These are phyloP conservation scores for Cercospora berteroae DNA, from an alignment of 2,329 filamentous ascomycete species.

Conservation along the genomic window DNA sequence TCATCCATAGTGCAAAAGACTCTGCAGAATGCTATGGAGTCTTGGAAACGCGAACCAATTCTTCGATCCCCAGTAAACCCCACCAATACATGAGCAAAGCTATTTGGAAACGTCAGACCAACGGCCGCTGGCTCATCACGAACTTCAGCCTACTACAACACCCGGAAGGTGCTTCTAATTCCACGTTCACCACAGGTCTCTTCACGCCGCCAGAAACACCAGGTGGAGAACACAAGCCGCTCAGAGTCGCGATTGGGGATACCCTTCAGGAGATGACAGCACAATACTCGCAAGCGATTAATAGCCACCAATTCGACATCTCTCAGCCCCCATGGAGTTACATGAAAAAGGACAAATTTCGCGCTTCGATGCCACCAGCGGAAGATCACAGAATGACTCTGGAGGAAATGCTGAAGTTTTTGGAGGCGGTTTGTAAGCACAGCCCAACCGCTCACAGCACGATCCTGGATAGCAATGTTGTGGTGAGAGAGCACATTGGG, in stretches of 20 bases:
- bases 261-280: constrained; percentile 10
- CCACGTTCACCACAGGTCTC: constrained; percentile 5
- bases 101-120: background rate
- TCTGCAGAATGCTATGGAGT: constrained; percentile 7
- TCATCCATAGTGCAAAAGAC: background rate
- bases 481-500: constrained; percentile 1
- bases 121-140: background rate
- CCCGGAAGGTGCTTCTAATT: background rate
- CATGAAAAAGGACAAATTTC: background rate
- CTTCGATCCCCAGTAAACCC: background rate
- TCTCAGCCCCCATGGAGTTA: constrained; percentile 5
- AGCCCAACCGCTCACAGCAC: constrained; percentile 4
- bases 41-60: background rate
- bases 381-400: constrained; percentile 11
- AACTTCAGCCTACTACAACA: background rate
- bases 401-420: background rate
- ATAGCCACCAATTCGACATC: constrained; percentile 2
- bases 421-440: background rate
- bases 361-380: constrained; percentile 4
- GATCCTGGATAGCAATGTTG: constrained; percentile 1
- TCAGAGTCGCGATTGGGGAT: background rate
- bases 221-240: background rate
- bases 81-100: constrained; percentile 8
- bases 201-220: constrained; percentile 7
- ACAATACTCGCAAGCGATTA: constrained; percentile 1